Evolutionary conservation across 805 yeast genomes (phyloP).

Genomic region (Starmera amethionina): DNA sequence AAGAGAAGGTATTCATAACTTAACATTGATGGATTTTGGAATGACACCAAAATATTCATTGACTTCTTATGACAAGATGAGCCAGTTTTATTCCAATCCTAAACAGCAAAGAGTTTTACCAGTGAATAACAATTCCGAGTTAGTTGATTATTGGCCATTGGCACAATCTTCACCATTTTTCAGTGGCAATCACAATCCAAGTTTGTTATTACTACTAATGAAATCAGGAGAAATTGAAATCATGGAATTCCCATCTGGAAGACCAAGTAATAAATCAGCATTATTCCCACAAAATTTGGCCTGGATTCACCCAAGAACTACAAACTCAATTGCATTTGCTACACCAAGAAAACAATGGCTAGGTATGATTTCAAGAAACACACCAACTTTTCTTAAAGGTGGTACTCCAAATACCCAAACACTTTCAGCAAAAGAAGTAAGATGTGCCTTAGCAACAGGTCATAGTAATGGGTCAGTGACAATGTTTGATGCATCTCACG

Average conservation of each 20-base stretch:
- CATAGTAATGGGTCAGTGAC: conserved; percentile 80
- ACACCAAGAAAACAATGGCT: conserved; percentile 65
- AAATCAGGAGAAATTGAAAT: conserved; percentile 60
- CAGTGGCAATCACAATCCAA: conserved; percentile 72
- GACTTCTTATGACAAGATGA: conserved; percentile 79
- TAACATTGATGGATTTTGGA: conserved; percentile 66
- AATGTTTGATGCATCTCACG: conserved; percentile 74
- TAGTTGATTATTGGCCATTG: conserved; percentile 42
- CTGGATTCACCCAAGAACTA: conserved; percentile 67
- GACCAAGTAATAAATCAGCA: conserved; percentile 38
- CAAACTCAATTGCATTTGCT: conserved; percentile 42
- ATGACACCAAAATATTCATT: conserved; percentile 67
- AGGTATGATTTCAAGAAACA: conserved; percentile 55
- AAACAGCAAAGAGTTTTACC: conserved; percentile 48
- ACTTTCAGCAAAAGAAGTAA: conserved; percentile 36
- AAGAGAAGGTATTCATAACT: conserved; percentile 29
- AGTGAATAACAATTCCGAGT: conserved; percentile 33
- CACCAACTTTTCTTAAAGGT: conserved; percentile 52
- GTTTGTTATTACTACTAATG: conserved; percentile 45
- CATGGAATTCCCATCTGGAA: conserved; percentile 47
- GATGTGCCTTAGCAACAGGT: conserved; percentile 69
- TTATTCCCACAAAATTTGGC: conserved; percentile 75
- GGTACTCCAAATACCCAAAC: conserved; percentile 59
- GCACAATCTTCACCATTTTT: conserved; percentile 65
- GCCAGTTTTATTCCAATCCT: conserved; percentile 58